Base-by-base conservation (phyloP, 2,329 filamentous ascomycete genomes). In the Pestalotiopsis sp. region DNA sequence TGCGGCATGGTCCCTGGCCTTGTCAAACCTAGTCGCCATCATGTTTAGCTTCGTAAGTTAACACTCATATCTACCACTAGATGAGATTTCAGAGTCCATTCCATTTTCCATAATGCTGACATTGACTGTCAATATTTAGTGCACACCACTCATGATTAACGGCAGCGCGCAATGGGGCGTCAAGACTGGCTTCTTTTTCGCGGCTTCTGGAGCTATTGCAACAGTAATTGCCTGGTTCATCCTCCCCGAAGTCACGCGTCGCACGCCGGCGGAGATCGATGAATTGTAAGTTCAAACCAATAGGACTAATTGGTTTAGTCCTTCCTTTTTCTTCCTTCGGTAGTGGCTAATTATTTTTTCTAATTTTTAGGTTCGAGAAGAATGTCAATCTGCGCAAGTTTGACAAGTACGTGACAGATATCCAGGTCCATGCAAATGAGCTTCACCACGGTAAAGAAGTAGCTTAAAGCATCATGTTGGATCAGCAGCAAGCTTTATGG, bases 301-400 rank as follows among this genome's bases (percentile, higher is more conserved):
- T 39, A 63, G 17, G 13, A 45, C 36, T 0, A 41, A 52, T 13
- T 5, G 17, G 6, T 20, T 39, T 12, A 9, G 27, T 36, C 59
- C 14, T 36, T 36, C 3, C 3, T 13, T 20, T 17, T 61, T 17
- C 5, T 36, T 36, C n/a, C 3, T n/a, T 4, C 1, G 13, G 27
- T 23, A 39, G 31, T 17, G 12, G 7, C 41, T 49, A 27, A 52
- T 52, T n/a, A n/a, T 45, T 5, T 7, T 7, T 4, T 12, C 41
- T 2, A 27, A 17, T 20, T 27, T 11, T 31, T 17, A 66, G 64
- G 13, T 66, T 66, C 64, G 64, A 66, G 25, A 66, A 66, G 64
- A 66, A 58, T 20, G 64, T 66, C 49, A 66, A 58, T 56, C 64
- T 66, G n/a, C 64, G 64, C 41, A 66, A 66, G 27, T 66, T 66